Evolutionary conservation across 345 rosid genomes (phyloP).

Genomic region (Euphorbia pulcherrima): DNA sequence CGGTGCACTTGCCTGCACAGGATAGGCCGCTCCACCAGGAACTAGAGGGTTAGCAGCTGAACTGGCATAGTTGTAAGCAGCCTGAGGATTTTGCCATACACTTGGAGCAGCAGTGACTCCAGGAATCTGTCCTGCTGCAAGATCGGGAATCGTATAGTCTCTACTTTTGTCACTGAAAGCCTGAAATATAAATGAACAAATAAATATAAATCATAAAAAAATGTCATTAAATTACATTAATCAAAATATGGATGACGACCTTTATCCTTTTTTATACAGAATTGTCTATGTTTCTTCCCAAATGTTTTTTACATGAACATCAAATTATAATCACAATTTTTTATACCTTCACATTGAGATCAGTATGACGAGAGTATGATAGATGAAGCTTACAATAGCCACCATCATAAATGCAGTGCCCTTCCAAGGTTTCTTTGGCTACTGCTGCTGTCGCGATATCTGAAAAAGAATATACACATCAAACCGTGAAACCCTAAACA

Average conservation of each 20-base stretch:
- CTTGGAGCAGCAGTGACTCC: constrained; percentile 43
- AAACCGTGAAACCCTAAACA: constrained; percentile 10
- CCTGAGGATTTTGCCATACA: constrained; percentile 65
- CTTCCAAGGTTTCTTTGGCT: constrained; percentile 91
- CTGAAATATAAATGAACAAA: constrained; percentile 29
- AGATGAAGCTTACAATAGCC: constrained; percentile 99
- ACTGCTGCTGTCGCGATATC: constrained; percentile 74
- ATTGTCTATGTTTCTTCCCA: constrained; percentile 32
- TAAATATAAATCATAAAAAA: neutral
- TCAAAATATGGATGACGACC: constrained; percentile 34
- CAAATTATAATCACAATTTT: constrained; percentile 58
- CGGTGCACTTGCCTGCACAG: constrained; percentile 31
- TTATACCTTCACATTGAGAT: constrained; percentile 99
- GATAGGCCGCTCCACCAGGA: constrained; percentile 45
- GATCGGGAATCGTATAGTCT: constrained; percentile 77
- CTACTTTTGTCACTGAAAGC: constrained; percentile 92
- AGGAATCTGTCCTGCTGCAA: constrained; percentile 46
- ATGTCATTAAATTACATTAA: constrained; percentile 12
- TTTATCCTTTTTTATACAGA: constrained; percentile 37
- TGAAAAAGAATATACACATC: constrained; percentile 30
- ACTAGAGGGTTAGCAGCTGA: constrained; percentile 38
- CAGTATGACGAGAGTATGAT: constrained; percentile 99
- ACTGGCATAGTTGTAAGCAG: constrained; percentile 35
- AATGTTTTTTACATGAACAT: constrained; percentile 41
- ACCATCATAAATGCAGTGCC: constrained; percentile 99